Base-by-base conservation (phyloP, 768 basidiomycete genomes). In the Suillus americanus region DNA sequence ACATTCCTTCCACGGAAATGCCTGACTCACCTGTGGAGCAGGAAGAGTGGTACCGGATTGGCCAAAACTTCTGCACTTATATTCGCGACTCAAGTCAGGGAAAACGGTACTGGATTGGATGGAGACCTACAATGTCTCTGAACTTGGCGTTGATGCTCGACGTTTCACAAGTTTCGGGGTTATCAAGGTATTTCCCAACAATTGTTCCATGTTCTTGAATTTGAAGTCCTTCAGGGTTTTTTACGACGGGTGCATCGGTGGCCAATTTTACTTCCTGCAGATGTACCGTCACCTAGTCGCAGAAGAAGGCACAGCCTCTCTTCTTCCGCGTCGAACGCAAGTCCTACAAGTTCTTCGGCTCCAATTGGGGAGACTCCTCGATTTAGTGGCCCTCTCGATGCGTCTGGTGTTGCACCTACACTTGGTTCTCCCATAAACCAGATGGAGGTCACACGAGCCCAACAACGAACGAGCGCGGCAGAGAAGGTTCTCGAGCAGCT, bases 161-260 rank as follows among this genome's bases (percentile, higher is more conserved):
- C 86, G 97, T n/a, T 97, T 99, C 75, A 88, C 94, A 20, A 95
- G 92, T 66, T 99, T 99, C 71, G 97, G 97, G 6, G 92, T 99
- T 28, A 97, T 99, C 79, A 99, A 99, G 79, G 92, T 88, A 73
- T 18, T 68, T 59, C 13, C 25, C 12, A 28, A 10, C 28, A 2
- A 59, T 5, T 30, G 18, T 30, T 59, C 20, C 30, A 30, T 41
- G 25, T 28, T 18, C 18, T 41, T 28, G 25, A 7, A 41, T 41
- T 51, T 61, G 30, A 65, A 46, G 25, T 23, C 18, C 16, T 23
- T 2, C 66, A 92, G 89, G 97, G 96, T 0, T 99, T 99, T 74
- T 82, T 99, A 18, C 89, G 94, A 14, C 83, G 97, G 48, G 90
- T 98, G 0, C 94, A 97, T 73, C 88, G 95, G n/a, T 99, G 90